A percentile compares a stretch with the other conserved stretches of the same genome.
Evolutionary conservation across 305 asterid genomes (phyloP).

Genomic region (Euphrasia arctica): DNA sequence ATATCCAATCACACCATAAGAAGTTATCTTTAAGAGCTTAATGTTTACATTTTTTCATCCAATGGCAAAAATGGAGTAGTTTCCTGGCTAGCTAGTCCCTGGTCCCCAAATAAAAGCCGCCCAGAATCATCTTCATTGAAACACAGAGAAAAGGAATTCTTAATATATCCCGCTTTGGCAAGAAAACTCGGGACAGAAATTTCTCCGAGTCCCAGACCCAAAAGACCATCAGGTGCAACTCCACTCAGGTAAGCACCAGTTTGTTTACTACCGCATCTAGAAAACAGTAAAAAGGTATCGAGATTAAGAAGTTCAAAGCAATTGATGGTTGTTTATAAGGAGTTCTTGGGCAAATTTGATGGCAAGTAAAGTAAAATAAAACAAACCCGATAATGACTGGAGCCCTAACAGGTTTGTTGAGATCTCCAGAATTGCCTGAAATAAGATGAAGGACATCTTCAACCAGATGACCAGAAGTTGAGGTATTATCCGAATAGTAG

Average conservation of each 20-base stretch:
- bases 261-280: conserved; percentile 60
- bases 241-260: conserved; percentile 59
- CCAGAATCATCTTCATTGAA: conserved; percentile 64
- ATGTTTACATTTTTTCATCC: conserved; percentile 56
- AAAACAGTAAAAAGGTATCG: conserved; percentile 23
- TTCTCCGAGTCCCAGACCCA: conserved; percentile 66
- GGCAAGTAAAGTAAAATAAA: conserved; percentile 15
- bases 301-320: conserved; percentile 8
- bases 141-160: conserved; percentile 53
- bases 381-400: conserved; percentile 53
- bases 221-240: conserved; percentile 62
- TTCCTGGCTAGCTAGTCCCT: conserved; percentile 57
- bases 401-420: conserved; percentile 49
- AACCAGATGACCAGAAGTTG: conserved; percentile 60
- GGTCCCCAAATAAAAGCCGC: conserved; percentile 61
- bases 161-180: conserved; percentile 51
- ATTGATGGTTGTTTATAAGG: background rate
- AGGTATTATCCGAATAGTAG: conserved; percentile 49
- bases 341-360: conserved; percentile 8
- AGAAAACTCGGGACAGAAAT: conserved; percentile 57
- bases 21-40: conserved; percentile 12
- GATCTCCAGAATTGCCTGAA: conserved; percentile 33
- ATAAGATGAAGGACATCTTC: conserved; percentile 57
- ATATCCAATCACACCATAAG: background rate
- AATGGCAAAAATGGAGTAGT: conserved; percentile 57